Evolutionary conservation across 2,329 filamentous ascomycete species (phyloP), one percentile per base, ranked within the genome.

Genomic region (Penicillium sp.): DNA sequence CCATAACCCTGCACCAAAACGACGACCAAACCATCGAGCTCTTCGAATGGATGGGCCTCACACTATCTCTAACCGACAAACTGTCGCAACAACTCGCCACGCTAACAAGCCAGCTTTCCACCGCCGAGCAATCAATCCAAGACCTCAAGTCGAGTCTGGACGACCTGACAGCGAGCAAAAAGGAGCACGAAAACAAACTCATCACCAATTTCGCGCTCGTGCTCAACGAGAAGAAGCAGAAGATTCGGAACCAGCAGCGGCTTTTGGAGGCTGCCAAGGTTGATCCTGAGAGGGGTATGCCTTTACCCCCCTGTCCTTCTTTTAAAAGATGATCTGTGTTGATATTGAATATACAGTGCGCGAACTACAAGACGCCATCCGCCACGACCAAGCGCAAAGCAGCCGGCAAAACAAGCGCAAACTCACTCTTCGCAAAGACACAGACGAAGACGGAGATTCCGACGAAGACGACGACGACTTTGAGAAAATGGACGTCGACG

Each of bases 191-290:
- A 60, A 74, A 78, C 18, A 76, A 79, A 47, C 69, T 86, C 60
- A 68, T 86, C n/a, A 73, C 76, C 55, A 84, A 83, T 64, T 85
- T 85, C 59, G 77, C 77, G 53, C 76, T 78, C 48, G 64, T 87
- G 23, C 70, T 87, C 8, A 86, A 87, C 57, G 78, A 81, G 60
- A 87, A 87, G 70, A 86, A 86, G 70, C 73, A 83, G 5, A 86
- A 86, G 65, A 85, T 86, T 49, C 72, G 84, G 50, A 83, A 85
- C 62, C 82, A 85, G 66, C 81, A 83, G 64, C 76, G 83, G 21
- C 67, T 85, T 5, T 65, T 86, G 14, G 76, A 77, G 16, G 72
- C 75, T 28, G 79, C 79, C 8, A 80, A 79, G 55, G 61, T 77
- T 18, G 74, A 81, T 63, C 62, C 64, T 24, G 62, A 61, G 24